Base-by-base conservation (phyloP, 805 yeast species). In the Komagataella kurtzmanii region DNA sequence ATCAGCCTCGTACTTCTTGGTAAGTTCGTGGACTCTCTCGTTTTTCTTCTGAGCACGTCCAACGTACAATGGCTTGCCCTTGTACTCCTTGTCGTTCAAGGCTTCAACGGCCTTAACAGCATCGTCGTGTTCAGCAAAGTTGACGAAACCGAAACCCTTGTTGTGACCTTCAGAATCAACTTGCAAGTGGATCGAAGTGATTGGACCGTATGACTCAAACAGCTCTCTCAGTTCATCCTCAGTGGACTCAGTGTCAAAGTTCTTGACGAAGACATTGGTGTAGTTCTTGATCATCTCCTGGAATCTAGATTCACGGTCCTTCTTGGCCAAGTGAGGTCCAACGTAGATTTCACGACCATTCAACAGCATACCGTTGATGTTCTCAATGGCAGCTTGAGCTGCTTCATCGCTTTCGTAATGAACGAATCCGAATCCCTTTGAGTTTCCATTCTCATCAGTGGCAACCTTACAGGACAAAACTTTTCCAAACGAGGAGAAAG, bases 41-140 rank as follows among this genome's bases (percentile, higher is more conserved):
- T 86, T 79, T 81, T 89, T 91, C 89, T 89, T 91, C 79, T 93
- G 99, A 61, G 99, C 99, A 74, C 99, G 88, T 65, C 97, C 97
- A 65, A 91, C 99, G 70, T 82, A 93, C 59, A 93, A 73, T 71
- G 76, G 80, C 76, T 87, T 88, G 65, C 93, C 95, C 63, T 80
- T 81, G 69, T 84, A 70, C 67, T 93, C 98, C 61, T 71, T 74
- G 68, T 85, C 96, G 74, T 93, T 87, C 69, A 91, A 81, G 64
- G 77, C 93, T 51, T 88, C 97, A 61, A 91, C 95, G 55, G 98
- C 96, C 73, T 81, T 80, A 61, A 77, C 80, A 59, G 99, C 99
- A 60, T 81, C 77, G 64, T 85, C 89, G 72, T 91, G 99, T 61
- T 72, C 67, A 71, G 82, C 96, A 63, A 67, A 93, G 82, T 93